A percentile compares a stretch with the other conserved stretches of the same genome.
Conservation (phyloP, 805 yeast species). For the Metschnikowia picachoensis region DNA sequence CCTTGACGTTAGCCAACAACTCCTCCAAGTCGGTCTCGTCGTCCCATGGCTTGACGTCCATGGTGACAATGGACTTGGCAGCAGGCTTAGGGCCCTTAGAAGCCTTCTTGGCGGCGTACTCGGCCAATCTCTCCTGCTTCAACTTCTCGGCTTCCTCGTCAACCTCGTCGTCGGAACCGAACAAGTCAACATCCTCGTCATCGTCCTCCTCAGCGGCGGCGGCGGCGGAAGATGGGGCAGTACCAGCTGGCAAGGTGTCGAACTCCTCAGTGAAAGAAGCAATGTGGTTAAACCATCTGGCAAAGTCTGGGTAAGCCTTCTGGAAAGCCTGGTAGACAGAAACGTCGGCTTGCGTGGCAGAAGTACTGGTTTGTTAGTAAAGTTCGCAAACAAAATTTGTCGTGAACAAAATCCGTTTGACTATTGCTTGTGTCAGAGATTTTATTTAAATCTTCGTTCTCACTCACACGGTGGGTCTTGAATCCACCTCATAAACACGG, state of each 20-base stretch:
- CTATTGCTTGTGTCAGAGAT: constrained; percentile 28
- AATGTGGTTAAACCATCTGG: constrained; percentile 99
- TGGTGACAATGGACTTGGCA: constrained; percentile 94
- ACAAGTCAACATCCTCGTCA: constrained; percentile 88
- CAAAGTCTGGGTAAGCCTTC: constrained; percentile 83
- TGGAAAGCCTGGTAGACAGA: constrained; percentile 92
- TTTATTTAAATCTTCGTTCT: constrained; percentile 47
- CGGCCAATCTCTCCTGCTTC: constrained; percentile 97
- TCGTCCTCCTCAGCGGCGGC: constrained; percentile 60
- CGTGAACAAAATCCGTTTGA: neutral
- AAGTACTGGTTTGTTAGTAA: constrained; percentile 51
- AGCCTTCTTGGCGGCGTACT: constrained; percentile 96
- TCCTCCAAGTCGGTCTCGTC: constrained; percentile 96
- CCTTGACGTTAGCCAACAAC: constrained; percentile 81
- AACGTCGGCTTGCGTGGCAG: constrained; percentile 95
- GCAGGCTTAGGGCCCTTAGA: constrained; percentile 97
- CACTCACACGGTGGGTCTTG: constrained; percentile 96
- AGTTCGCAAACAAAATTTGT: neutral
- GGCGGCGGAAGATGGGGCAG: constrained; percentile 47
- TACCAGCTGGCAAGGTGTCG: constrained; percentile 74
- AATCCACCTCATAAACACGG: constrained; percentile 97
- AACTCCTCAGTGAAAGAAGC: constrained; percentile 89
- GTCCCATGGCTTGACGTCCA: constrained; percentile 99
- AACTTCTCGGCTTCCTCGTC: constrained; percentile 97
- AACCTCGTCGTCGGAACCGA: constrained; percentile 91